Evolutionary conservation across 176 grass and related monocot genomes (phyloP).

Genomic region (Cocos nucifera): DNA sequence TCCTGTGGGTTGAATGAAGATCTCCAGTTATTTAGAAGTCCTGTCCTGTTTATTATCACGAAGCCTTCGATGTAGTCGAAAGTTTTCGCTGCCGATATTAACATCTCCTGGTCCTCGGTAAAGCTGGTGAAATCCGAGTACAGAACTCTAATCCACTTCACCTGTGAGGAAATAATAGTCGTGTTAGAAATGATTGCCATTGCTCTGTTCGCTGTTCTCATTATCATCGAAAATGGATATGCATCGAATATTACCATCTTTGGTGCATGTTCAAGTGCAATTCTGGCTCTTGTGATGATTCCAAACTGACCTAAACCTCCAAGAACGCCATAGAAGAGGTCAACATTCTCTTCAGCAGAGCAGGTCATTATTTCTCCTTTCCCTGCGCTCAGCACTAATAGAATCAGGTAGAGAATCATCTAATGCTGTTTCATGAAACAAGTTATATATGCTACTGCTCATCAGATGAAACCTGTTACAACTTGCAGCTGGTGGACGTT

Average conservation of each 20-base stretch:
- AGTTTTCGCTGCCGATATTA: conserved; percentile 48
- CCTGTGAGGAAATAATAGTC: conserved; percentile 26
- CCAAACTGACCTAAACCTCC: conserved; percentile 91
- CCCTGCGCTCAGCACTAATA: conserved; percentile 35
- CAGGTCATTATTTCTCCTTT: conserved; percentile 64
- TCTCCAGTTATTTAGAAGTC: conserved; percentile 87
- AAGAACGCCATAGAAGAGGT: conserved; percentile 72
- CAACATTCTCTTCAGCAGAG: conserved; percentile 57
- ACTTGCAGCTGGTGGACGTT: conserved; percentile 15
- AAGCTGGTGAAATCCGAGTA: conserved; percentile 83
- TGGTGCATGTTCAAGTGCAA: conserved; percentile 75
- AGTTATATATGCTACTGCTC: background rate
- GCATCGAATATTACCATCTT: conserved; percentile 54
- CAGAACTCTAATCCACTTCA: conserved; percentile 81
- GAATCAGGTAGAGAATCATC: too few relatives aligned
- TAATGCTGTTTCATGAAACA: too few relatives aligned
- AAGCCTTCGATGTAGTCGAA: conserved; percentile 96
- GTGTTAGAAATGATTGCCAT: too few relatives aligned
- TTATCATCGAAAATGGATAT: conserved; percentile 7
- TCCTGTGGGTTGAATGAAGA: conserved; percentile 77
- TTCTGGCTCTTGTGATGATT: conserved; percentile 75
- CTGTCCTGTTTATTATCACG: conserved; percentile 88
- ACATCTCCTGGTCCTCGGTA: conserved; percentile 83
- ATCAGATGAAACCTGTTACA: conserved; percentile 2
- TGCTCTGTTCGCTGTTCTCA: background rate